Conservation (phyloP, 2,329 filamentous ascomycete genomes). For the Pyricularia sp. region DNA sequence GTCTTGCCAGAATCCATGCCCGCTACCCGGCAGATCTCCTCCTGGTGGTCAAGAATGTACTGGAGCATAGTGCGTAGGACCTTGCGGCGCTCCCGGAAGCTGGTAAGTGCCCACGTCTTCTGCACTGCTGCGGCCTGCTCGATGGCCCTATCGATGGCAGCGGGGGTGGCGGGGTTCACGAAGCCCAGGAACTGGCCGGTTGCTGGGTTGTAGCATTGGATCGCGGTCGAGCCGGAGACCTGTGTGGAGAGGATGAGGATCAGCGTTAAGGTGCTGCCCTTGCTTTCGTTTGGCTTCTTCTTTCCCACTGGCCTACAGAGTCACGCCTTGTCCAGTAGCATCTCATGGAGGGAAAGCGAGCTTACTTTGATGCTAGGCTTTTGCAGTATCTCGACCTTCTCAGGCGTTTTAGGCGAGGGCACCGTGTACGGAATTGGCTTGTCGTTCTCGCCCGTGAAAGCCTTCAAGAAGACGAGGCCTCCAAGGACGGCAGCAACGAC, state of each 20-base stretch:
- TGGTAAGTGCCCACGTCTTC: slow-evolving; percentile 65
- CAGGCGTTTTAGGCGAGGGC: slow-evolving; percentile 50
- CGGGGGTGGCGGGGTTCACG: slow-evolving; percentile 66
- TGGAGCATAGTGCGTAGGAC: slow-evolving; percentile 75
- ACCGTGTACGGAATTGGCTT: slow-evolving; percentile 49
- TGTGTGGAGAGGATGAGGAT: slow-evolving; percentile 16
- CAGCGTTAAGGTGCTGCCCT: background rate
- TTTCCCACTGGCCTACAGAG: background rate
- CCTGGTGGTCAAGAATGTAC: slow-evolving; percentile 81
- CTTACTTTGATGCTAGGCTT: slow-evolving; percentile 50
- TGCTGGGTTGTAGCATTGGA: slow-evolving; percentile 83
- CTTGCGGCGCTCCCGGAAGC: slow-evolving; percentile 65
- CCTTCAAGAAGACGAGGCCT: background rate
- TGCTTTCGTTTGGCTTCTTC: background rate
- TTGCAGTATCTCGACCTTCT: slow-evolving; percentile 49
- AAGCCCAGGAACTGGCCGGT: slow-evolving; percentile 76
- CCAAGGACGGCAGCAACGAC: background rate
- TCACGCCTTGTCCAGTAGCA: background rate
- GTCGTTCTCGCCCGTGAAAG: slow-evolving; percentile 13
- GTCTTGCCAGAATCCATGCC: slow-evolving; percentile 95
- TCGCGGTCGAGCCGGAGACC: slow-evolving; percentile 53
- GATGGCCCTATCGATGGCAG: slow-evolving; percentile 72
- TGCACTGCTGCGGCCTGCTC: slow-evolving; percentile 68
- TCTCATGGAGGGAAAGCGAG: background rate
- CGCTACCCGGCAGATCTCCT: slow-evolving; percentile 74